Evolutionary conservation across 2,329 filamentous ascomycete species (phyloP).

Genomic region (Dactylellina parvicollis): DNA sequence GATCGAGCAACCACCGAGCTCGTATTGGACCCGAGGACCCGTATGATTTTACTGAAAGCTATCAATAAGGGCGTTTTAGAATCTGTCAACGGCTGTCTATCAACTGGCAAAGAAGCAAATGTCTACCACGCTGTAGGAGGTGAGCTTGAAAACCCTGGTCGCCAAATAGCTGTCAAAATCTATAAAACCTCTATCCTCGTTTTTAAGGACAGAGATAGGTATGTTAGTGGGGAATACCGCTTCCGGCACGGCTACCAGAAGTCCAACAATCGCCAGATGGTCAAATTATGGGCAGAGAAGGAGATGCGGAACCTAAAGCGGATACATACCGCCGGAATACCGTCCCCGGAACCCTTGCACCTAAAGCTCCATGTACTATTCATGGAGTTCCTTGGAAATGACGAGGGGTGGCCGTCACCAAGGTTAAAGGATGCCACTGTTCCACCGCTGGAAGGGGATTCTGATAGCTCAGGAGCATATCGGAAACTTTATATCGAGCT

Average conservation of each 20-base stretch:
- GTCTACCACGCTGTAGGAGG: constrained; percentile 86
- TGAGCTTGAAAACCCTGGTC: constrained; percentile 64
- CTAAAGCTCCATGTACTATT: constrained; percentile 94
- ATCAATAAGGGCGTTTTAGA: constrained; percentile 90
- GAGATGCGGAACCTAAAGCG: constrained; percentile 93
- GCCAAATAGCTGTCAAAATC: constrained; percentile 87
- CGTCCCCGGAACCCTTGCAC: constrained; percentile 86
- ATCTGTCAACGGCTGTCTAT: constrained; percentile 93
- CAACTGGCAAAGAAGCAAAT: constrained; percentile 97
- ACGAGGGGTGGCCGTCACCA: constrained; percentile 86
- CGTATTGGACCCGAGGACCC: constrained; percentile 90
- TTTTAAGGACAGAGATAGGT: constrained; percentile 97
- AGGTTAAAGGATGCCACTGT: constrained; percentile 87
- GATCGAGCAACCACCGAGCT: constrained; percentile 95
- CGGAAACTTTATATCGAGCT: constrained; percentile 81
- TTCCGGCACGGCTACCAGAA: constrained; percentile 94
- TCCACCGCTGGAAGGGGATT: constrained; percentile 67
- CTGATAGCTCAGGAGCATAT: constrained; percentile 69
- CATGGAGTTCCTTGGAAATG: constrained; percentile 91
- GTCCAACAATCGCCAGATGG: constrained; percentile 94
- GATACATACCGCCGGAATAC: constrained; percentile 83
- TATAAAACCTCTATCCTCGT: constrained; percentile 98
- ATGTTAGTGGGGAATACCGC: constrained; percentile 91
- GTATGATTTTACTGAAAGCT: constrained; percentile 95
- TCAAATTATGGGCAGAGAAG: constrained; percentile 98